Base-by-base conservation (phyloP, 805 yeast genomes). In the Millerago galiae region DNA sequence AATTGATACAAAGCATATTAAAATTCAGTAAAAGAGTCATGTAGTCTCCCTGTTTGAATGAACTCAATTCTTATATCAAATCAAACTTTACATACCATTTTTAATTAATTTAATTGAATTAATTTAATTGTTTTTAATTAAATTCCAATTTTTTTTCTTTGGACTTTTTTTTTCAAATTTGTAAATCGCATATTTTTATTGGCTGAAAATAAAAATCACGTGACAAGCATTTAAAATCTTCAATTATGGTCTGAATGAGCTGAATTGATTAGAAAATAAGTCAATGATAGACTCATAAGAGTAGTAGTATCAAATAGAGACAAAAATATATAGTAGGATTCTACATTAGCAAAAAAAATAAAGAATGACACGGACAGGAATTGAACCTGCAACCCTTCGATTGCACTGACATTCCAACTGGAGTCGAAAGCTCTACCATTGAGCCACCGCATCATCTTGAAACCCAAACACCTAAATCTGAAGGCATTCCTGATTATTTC, bases 371-470 rank as follows among this genome's bases (percentile, higher is more conserved):
- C 83, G 81, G 83, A 79, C 86, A 79, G 84, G 86, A 79, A 77
- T 79, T 75, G 86, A 79, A 79, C 86, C 84, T 79, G 85, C 86
- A 79, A 75, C 86, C 86, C 77, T 79, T 77, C 79, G 86, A 78
- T 78, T 63, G 66, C 75, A 68, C 59, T 55, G 49, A 44, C 37
- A 47, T 55, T 58, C 67, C 65, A 57, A 60, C 75, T 77, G 83
- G 83, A 77, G 79, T 77, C 83, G 78, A 77, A 77, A 75, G 82
- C 83, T 77, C 83, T 77, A 77, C 83, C 83, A 77, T 77, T 77
- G 83, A 77, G 83, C 83, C 82, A 77, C 79, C 77, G 79, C 81
- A 71, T 75, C 79, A 67, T 54, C 58, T 58, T 30, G 13, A 14
- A 29, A 30, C 2, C 1, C 9, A 8, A 7, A n/a, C 2, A 11